Evolutionary conservation across 805 yeast genomes (phyloP).

Genomic region (Lipomyces spencermartinsiae): DNA sequence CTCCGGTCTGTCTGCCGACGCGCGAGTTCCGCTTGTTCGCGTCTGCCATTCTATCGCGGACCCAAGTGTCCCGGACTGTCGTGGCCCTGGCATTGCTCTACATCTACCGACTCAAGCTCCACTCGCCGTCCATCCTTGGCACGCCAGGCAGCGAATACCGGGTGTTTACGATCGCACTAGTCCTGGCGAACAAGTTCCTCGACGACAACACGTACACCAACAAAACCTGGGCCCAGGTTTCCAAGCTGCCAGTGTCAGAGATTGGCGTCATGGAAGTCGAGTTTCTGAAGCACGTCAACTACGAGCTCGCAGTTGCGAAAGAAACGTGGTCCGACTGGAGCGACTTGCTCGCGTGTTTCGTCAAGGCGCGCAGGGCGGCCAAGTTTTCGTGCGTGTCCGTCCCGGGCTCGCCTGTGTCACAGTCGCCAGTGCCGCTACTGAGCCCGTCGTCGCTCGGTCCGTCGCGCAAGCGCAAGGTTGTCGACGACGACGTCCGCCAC

Average conservation of each 20-base stretch:
- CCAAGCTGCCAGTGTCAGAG: conserved; percentile 68
- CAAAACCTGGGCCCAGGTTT: conserved; percentile 95
- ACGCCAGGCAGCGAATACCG: conserved; percentile 48
- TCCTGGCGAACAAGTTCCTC: conserved; percentile 90
- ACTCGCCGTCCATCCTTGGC: conserved; percentile 39
- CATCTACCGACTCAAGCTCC: conserved; percentile 43
- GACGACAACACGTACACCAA: conserved; percentile 97
- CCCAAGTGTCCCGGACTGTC: conserved; percentile 45
- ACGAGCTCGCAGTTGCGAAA: conserved; percentile 26
- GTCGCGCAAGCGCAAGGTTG: conserved; percentile 17
- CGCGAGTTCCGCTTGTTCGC: conserved; percentile 44
- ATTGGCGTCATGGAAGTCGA: conserved; percentile 47
- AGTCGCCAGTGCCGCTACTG: neutral
- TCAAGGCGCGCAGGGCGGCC: conserved; percentile 22
- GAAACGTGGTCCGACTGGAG: conserved; percentile 29
- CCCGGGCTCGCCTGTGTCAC: conserved; percentile 30
- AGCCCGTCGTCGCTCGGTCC: neutral
- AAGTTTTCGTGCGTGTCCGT: conserved; percentile 24
- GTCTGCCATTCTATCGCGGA: conserved; percentile 41
- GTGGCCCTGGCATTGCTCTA: conserved; percentile 46
- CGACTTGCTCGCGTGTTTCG: conserved; percentile 23
- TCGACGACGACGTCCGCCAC: conserved; percentile 8
- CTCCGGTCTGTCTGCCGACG: conserved; percentile 36
- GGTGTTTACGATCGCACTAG: conserved; percentile 65
- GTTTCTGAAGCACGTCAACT: conserved; percentile 26